phyloP scores from a whole-genome alignment of 2,329 filamentous ascomycete genomes.

The Neonectria neomacrospora region DNA sequence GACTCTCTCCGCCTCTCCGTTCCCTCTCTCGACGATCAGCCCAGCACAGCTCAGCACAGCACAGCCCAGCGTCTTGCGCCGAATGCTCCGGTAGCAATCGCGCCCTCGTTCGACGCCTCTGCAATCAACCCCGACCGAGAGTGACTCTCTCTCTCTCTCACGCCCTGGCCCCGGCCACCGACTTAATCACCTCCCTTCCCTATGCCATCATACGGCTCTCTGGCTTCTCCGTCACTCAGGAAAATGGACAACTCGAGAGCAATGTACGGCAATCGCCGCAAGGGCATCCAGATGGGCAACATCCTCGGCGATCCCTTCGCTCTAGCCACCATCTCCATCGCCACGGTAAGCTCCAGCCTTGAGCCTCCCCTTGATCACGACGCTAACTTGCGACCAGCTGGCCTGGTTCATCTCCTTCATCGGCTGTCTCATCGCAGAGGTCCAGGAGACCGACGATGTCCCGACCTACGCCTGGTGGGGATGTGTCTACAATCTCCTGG shows the following conservation, averaged over 20 bases:
- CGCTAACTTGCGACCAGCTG: conserved; percentile 66
- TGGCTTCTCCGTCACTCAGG: conserved; percentile 77
- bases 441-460: conserved; percentile 60
- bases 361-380: conserved; percentile 39
- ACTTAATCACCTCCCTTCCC: conserved; percentile 48
- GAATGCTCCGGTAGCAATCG: conserved; percentile 47
- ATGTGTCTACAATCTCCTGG: conserved; percentile 84
- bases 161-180: conserved; percentile 24
- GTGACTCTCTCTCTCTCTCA: conserved; percentile 21
- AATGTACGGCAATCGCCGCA: conserved; percentile 63
- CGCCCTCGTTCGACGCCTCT: conserved; percentile 23
- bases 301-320: conserved; percentile 97
- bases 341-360: conserved; percentile 68
- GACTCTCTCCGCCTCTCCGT: conserved; percentile 24
- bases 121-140: conserved; percentile 22
- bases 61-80: conserved; percentile 27
- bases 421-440: conserved; percentile 78
- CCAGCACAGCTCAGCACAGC: conserved; percentile 33
- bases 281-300: conserved; percentile 82
- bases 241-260: conserved; percentile 81
- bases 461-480: conserved; percentile 95
- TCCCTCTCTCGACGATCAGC: conserved; percentile 23
- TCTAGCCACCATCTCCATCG: conserved; percentile 91
- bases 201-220: conserved; percentile 81
- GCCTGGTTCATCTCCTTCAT: conserved; percentile 96